Evolutionary conservation across 1,284 basidiomycete genomes (phyloP).

Genomic region (Xerocomus minutiporus): DNA sequence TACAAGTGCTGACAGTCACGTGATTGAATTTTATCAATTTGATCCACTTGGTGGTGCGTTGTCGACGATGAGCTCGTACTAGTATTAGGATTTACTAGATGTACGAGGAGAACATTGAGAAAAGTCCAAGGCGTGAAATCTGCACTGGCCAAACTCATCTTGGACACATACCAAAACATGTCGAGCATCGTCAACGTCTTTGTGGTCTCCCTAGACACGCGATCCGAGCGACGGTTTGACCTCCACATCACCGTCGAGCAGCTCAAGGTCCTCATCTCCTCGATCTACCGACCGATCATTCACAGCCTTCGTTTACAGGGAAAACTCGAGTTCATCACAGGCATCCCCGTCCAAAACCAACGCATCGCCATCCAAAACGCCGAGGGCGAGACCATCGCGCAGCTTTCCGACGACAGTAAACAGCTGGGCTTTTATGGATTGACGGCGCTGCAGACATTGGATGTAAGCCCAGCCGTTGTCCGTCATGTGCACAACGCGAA

Average conservation of each 20-base stretch:
- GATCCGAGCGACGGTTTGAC: slow-evolving; percentile 80
- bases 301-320: slow-evolving; percentile 42
- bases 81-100: no score
- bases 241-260: slow-evolving; percentile 66
- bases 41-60: background rate
- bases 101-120: no score
- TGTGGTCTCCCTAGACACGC: slow-evolving; percentile 82
- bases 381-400: slow-evolving; percentile 49
- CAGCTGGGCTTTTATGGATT: slow-evolving; percentile 73
- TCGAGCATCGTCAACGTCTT: slow-evolving; percentile 63
- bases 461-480: slow-evolving; percentile 43
- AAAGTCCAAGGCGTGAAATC: no score
- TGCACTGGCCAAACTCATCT: background rate
- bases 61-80: background rate
- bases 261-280: slow-evolving; percentile 62
- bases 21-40: background rate
- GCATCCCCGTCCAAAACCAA: slow-evolving; percentile 75
- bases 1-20: background rate
- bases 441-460: slow-evolving; percentile 65
- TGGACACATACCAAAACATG: slow-evolving; percentile 25
- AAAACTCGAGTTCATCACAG: slow-evolving; percentile 89
- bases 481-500: background rate
- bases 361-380: slow-evolving; percentile 60
- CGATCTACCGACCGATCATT: background rate
- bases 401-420: slow-evolving; percentile 61